Conservation (phyloP, 768 basidiomycete species). For the Termitomyces bulborhizus region DNA sequence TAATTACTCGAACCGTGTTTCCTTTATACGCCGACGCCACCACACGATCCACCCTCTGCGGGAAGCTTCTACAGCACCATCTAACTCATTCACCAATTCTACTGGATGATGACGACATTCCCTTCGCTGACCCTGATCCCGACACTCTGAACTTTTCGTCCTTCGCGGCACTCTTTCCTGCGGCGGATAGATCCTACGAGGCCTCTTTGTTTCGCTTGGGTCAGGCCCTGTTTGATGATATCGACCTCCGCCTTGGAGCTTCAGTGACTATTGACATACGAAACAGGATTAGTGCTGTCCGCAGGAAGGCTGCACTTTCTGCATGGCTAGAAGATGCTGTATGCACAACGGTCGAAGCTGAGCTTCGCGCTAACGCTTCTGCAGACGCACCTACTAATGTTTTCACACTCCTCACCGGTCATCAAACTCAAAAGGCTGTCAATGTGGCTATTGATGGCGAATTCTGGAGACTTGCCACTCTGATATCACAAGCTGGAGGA, state of each 20-base stretch:
- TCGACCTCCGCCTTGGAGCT: constrained; percentile 56
- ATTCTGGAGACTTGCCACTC: constrained; percentile 80
- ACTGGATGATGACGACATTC: constrained; percentile 62
- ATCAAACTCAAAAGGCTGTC: constrained; percentile 83
- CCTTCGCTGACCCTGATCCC: constrained; percentile 58
- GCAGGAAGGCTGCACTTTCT: constrained; percentile 75
- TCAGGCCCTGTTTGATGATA: constrained; percentile 80
- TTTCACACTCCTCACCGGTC: constrained; percentile 79
- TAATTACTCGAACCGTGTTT: constrained; percentile 45
- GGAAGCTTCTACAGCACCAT: constrained; percentile 72
- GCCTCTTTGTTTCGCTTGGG: constrained; percentile 86
- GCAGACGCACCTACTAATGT: constrained; percentile 43
- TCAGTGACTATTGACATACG: constrained; percentile 55
- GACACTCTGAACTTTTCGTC: constrained; percentile 68
- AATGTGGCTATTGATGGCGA: constrained; percentile 67
- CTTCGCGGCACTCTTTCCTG: constrained; percentile 65
- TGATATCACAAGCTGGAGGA: constrained; percentile 83
- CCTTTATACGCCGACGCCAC: constrained; percentile 30
- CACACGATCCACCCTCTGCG: constrained; percentile 35
- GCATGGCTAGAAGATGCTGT: constrained; percentile 80
- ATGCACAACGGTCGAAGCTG: constrained; percentile 62
- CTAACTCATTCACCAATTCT: constrained; percentile 66
- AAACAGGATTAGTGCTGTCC: constrained; percentile 52
- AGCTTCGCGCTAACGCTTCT: constrained; percentile 39
- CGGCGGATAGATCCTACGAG: constrained; percentile 66